These are phyloP conservation scores for Calamus simplicifolius DNA, from an alignment of 176 grass and related monocot species.

Conservation along the genomic window DNA sequence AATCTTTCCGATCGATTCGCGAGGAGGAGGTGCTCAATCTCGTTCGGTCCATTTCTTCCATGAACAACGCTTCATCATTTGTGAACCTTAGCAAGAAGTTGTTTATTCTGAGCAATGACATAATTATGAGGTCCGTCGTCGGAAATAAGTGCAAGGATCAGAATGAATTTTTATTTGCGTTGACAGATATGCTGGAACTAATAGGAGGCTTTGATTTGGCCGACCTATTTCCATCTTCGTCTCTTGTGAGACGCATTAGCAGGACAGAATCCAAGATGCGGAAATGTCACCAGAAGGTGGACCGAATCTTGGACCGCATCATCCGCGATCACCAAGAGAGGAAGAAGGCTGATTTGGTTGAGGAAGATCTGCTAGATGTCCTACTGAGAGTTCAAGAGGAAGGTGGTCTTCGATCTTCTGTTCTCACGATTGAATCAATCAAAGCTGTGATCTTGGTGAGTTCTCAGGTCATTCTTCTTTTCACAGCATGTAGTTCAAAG, in stretches of 20 bases:
- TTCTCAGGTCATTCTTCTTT: neutral
- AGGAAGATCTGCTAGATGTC: constrained; percentile 24
- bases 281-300: constrained; percentile 22
- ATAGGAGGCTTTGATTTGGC: no score
- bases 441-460: constrained; percentile 30
- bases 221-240: no score
- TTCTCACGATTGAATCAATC: constrained; percentile 21
- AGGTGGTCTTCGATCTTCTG: constrained; percentile 11
- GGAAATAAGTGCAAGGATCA: constrained; percentile 16
- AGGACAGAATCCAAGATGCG: constrained; percentile 2
- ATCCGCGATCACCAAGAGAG: constrained; percentile 9
- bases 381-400: constrained; percentile 27
- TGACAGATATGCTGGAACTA: no score
- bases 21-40: constrained; percentile 30
- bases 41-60: constrained; percentile 4
- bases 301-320: constrained; percentile 22
- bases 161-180: no score
- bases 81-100: constrained; percentile 21
- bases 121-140: constrained; percentile 20
- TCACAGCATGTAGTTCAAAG: no score
- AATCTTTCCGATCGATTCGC: constrained; percentile 21
- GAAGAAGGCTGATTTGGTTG: neutral
- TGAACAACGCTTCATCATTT: neutral
- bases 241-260: constrained; percentile 12
- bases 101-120: constrained; percentile 12